These are phyloP conservation scores for Arthrocladium fulminans DNA, from an alignment of 2,329 filamentous ascomycete species.

Conservation along the genomic window DNA sequence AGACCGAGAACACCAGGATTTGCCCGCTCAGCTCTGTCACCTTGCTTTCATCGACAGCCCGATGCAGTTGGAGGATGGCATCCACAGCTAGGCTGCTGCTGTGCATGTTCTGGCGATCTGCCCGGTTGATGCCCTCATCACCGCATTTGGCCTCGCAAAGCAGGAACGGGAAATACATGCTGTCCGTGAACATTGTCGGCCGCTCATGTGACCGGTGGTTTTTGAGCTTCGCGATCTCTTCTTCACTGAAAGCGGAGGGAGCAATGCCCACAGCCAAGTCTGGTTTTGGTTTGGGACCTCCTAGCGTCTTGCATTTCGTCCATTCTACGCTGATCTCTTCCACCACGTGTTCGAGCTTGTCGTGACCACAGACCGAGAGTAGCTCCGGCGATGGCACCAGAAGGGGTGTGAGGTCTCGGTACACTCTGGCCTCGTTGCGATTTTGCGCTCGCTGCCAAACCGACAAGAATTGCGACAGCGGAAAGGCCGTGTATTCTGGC, in stretches of 20 bases:
- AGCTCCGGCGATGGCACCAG: conserved; percentile 7
- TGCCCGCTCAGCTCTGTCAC: conserved; percentile 1
- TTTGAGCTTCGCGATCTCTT: conserved; percentile 1
- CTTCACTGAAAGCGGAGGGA: neutral
- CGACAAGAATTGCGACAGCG: neutral
- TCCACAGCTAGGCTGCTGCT: conserved; percentile 5
- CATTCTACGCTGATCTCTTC: conserved; percentile 4
- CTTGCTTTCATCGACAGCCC: conserved; percentile 1
- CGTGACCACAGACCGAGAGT: neutral
- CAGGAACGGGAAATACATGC: conserved; percentile 6
- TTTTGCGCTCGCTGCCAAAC: conserved; percentile 4
- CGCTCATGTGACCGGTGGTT: neutral
- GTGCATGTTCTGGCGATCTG: conserved; percentile 5
- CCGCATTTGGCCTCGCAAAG: conserved; percentile 5
- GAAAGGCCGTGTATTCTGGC: conserved; percentile 2
- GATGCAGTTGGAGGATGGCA: conserved; percentile 4
- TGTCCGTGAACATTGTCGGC: neutral
- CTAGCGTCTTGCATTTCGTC: conserved; percentile 4
- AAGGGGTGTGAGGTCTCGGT: conserved; percentile 3
- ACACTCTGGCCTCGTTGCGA: conserved; percentile 2
- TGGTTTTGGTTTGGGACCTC: conserved; percentile 4
- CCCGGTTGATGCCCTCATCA: neutral
- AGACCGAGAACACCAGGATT: conserved; percentile 9
- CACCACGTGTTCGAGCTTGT: conserved; percentile 1
- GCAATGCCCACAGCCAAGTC: conserved; percentile 2